Percentiles rank a stretch among this genome's conserved stretches.
phyloP scores from a whole-genome alignment of 768 basidiomycete species.

The Auriscalpium vulgare region DNA sequence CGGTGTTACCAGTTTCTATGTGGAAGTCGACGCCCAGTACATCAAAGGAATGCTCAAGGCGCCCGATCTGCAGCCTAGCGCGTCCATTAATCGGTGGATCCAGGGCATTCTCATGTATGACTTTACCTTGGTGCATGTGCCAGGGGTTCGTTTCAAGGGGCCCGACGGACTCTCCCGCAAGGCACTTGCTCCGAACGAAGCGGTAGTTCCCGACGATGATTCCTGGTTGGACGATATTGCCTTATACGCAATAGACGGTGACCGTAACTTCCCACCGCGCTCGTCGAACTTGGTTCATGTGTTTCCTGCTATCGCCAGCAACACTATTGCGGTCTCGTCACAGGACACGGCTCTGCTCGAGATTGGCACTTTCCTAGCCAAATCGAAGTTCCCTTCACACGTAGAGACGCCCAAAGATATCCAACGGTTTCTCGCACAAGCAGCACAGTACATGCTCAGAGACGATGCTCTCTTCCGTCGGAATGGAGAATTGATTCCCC shows the following conservation, averaged over 20 bases:
- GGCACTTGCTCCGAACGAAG: background rate
- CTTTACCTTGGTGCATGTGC: conserved; percentile 31
- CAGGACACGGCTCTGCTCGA: no score
- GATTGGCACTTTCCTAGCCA: no score
- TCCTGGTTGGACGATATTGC: background rate
- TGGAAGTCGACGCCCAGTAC: conserved; percentile 32
- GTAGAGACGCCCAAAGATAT: no score
- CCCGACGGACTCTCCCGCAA: conserved; percentile 26
- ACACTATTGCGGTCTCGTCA: no score
- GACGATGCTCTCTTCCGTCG: no score
- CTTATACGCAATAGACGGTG: background rate
- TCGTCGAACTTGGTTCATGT: no score
- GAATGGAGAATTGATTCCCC: no score
- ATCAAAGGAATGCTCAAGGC: conserved; percentile 34
- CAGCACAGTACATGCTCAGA: no score
- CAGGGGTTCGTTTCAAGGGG: conserved; percentile 15
- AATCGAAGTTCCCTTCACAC: no score
- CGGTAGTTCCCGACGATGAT: background rate
- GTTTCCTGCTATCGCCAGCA: no score
- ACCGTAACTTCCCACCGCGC: background rate
- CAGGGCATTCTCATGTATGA: conserved; percentile 29
- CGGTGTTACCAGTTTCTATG: conserved; percentile 21
- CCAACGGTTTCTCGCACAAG: no score
- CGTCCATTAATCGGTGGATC: conserved; percentile 36
- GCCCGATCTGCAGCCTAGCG: conserved; percentile 30